These are phyloP conservation scores for Blastomyces emzantsi DNA, from an alignment of 2,329 filamentous ascomycete species.

Conservation along the genomic window DNA sequence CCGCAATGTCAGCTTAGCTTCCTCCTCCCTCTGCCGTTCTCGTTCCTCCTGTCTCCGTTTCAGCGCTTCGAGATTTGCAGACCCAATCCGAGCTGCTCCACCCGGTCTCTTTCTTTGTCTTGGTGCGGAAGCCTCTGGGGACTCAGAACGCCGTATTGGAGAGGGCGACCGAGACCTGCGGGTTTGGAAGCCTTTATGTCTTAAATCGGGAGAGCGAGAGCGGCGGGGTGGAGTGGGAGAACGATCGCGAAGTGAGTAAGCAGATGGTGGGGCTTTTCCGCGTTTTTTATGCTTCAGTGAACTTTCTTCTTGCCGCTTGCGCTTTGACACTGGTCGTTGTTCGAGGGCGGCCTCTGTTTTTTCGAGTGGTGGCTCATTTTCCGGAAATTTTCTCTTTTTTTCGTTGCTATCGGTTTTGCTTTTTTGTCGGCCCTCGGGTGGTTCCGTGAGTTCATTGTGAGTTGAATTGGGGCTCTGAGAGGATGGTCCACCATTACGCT, in stretches of 20 bases:
- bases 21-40: conserved; percentile 34
- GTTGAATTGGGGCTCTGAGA: not conserved
- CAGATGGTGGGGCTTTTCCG: conserved; percentile 30
- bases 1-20: conserved; percentile 28
- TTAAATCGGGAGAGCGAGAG: conserved; percentile 19
- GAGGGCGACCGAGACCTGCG: conserved; percentile 30
- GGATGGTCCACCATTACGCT: not conserved
- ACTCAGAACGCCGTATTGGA: conserved; percentile 33
- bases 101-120: conserved; percentile 41
- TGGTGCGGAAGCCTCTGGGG: conserved; percentile 32
- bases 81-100: conserved; percentile 35
- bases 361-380: conserved; percentile 21
- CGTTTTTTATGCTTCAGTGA: conserved; percentile 31
- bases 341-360: conserved; percentile 17
- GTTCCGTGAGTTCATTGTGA: not conserved
- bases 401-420: conserved; percentile 13
- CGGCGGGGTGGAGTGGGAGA: conserved; percentile 19
- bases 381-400: conserved; percentile 24
- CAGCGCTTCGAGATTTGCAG: conserved; percentile 31
- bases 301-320: conserved; percentile 33
- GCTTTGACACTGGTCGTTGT: conserved; percentile 28
- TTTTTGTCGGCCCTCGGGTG: not conserved
- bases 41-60: conserved; percentile 37
- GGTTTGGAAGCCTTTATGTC: conserved; percentile 23
- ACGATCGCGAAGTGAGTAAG: conserved; percentile 34